A percentile compares a stretch with the other conserved stretches of the same genome.
phyloP scores from a whole-genome alignment of 768 basidiomycete genomes.

The Termitomyces sp. region DNA sequence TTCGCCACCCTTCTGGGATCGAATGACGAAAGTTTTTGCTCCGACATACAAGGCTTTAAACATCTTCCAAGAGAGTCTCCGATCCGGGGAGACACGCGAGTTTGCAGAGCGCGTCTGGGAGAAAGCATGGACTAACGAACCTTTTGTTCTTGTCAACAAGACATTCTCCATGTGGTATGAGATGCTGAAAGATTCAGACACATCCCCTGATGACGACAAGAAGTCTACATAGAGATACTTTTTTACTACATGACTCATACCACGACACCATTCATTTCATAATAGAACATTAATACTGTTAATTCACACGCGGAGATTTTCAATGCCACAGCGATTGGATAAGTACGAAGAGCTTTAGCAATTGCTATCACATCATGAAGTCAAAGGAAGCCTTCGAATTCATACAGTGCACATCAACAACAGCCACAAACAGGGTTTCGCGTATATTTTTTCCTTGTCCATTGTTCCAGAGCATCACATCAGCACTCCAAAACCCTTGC shows the following conservation, averaged over 20 bases:
- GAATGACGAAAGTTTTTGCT: constrained; percentile 52
- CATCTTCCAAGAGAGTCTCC: constrained; percentile 52
- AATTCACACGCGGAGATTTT: background rate
- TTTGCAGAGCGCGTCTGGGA: constrained; percentile 61
- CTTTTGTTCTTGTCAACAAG: constrained; percentile 46
- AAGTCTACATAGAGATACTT: constrained; percentile 21
- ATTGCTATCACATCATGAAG: too few relatives aligned
- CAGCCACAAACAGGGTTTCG: constrained; percentile 1
- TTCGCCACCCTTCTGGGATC: constrained; percentile 49
- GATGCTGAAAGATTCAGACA: constrained; percentile 44
- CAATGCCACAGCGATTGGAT: too few relatives aligned
- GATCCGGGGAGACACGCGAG: constrained; percentile 56
- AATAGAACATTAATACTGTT: background rate
- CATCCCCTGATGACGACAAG: constrained; percentile 37
- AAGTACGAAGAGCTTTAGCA: background rate
- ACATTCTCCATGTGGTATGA: constrained; percentile 41
- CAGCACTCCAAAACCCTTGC: background rate
- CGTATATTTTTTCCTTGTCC: background rate
- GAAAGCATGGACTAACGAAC: constrained; percentile 63
- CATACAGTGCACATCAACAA: background rate
- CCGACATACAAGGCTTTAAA: constrained; percentile 54
- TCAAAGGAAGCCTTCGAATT: too few relatives aligned
- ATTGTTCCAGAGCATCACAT: background rate
- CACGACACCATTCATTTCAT: background rate
- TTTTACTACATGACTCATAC: background rate